phyloP scores from a whole-genome alignment of 202 grass and related monocot species.

The Setaria italica region DNA sequence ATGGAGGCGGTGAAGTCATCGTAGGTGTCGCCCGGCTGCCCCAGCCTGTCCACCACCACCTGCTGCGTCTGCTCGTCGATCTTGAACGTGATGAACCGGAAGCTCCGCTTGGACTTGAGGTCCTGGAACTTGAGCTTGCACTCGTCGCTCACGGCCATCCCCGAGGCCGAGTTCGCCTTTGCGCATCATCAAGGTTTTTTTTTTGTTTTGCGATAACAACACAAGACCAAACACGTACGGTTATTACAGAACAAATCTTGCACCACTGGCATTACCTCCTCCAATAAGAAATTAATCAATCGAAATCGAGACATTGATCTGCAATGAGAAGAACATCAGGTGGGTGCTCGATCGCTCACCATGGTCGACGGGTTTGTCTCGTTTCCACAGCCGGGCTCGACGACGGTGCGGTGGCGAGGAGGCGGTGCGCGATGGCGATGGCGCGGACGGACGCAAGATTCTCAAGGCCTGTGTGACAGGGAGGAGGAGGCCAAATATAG shows the following conservation, averaged over 20 bases:
- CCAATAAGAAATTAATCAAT: neutral
- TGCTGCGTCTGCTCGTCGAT: constrained; percentile 85
- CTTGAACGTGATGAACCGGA: constrained; percentile 93
- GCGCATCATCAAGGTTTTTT: neutral
- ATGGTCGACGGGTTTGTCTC: constrained; percentile 35
- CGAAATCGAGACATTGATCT: neutral
- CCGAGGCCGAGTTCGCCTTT: constrained; percentile 84
- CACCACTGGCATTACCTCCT: neutral
- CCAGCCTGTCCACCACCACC: constrained; percentile 77
- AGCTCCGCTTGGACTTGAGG: constrained; percentile 88
- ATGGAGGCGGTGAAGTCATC: constrained; percentile 74
- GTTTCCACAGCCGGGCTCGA: constrained; percentile 37
- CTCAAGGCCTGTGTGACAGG: neutral
- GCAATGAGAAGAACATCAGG: neutral
- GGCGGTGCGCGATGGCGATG: constrained; percentile 12
- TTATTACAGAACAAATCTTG: neutral
- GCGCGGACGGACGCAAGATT: neutral
- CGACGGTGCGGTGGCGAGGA: neutral
- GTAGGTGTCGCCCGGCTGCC: constrained; percentile 68
- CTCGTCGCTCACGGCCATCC: constrained; percentile 93
- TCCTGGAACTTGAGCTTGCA: constrained; percentile 89
- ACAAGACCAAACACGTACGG: neutral
- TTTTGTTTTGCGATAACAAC: neutral
- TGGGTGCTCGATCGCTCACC: constrained; percentile 40
- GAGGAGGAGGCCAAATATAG: constrained; percentile 37